Percentiles rank a stretch among this genome's conserved stretches.
Conservation (phyloP, 2,329 filamentous ascomycete genomes). For the Talaromyces funiculosus region DNA sequence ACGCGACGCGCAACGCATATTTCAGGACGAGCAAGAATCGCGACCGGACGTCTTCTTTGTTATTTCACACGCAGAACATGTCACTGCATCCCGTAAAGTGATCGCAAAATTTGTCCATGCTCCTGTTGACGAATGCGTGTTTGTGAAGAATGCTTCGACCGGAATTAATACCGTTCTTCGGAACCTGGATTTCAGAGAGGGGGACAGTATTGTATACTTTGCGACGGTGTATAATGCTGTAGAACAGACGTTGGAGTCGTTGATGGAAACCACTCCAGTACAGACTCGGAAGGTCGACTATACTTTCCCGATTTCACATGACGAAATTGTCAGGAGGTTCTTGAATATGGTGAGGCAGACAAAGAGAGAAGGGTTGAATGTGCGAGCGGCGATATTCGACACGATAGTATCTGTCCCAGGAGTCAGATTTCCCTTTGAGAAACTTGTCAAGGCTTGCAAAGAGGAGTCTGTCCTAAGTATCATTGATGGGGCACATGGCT, state of each 20-base stretch:
- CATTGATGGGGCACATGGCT: slow-evolving; percentile 77
- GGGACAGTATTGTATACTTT: slow-evolving; percentile 73
- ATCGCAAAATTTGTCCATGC: slow-evolving; percentile 63
- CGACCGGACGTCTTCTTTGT: slow-evolving; percentile 72
- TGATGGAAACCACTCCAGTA: slow-evolving; percentile 61
- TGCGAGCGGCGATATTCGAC: slow-evolving; percentile 70
- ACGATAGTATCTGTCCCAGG: slow-evolving; percentile 74
- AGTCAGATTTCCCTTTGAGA: slow-evolving; percentile 71
- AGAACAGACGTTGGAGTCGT: slow-evolving; percentile 65
- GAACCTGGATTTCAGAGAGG: slow-evolving; percentile 61
- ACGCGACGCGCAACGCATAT: slow-evolving; percentile 54
- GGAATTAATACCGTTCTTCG: slow-evolving; percentile 68
- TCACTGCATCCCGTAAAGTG: slow-evolving; percentile 60
- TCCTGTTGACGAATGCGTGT: slow-evolving; percentile 61
- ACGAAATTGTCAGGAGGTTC: slow-evolving; percentile 59
- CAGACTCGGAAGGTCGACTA: slow-evolving; percentile 53
- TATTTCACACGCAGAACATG: slow-evolving; percentile 56
- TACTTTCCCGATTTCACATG: slow-evolving; percentile 65
- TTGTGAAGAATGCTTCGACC: slow-evolving; percentile 75
- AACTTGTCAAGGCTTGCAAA: slow-evolving; percentile 58
- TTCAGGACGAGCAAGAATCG: slow-evolving; percentile 62
- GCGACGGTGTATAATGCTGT: slow-evolving; percentile 73
- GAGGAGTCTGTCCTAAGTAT: slow-evolving; percentile 64
- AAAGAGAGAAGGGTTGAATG: slow-evolving; percentile 54
- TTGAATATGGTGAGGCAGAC: slow-evolving; percentile 51